A percentile compares a stretch with the other conserved stretches of the same genome.
phyloP scores from a whole-genome alignment of 257 asterid genomes.

The Penstemon eatonii region DNA sequence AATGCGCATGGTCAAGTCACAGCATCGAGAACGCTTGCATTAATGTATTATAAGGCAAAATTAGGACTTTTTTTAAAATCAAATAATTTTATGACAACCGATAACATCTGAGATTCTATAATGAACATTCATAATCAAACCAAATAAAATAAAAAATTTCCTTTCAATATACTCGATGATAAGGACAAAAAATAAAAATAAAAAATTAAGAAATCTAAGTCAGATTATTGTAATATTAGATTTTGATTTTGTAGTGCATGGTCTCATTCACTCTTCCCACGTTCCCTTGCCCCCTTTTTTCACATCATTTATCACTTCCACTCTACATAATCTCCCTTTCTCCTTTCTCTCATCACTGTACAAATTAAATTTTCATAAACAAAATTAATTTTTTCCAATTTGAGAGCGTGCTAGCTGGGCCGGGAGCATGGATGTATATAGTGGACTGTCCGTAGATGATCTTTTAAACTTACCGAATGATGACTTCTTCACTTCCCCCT shows the following conservation, averaged over 20 bases:
- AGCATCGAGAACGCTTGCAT: too few relatives aligned
- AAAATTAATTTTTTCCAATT: too few relatives aligned
- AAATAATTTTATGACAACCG: too few relatives aligned
- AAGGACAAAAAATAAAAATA: background rate
- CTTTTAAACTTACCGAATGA: slow-evolving; percentile 61
- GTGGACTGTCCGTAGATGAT: slow-evolving; percentile 57
- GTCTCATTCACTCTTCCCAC: slow-evolving; percentile 45
- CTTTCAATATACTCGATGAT: too few relatives aligned
- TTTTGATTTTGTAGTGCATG: slow-evolving; percentile 33
- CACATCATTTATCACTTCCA: slow-evolving; percentile 45
- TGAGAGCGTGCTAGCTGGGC: background rate
- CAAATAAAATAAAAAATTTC: too few relatives aligned
- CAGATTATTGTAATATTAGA: background rate
- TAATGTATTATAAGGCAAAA: too few relatives aligned
- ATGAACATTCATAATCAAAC: too few relatives aligned
- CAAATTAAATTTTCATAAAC: background rate
- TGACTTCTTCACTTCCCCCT: slow-evolving; percentile 42
- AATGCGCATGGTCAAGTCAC: too few relatives aligned
- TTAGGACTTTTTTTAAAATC: too few relatives aligned
- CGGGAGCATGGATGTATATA: slow-evolving; percentile 54
- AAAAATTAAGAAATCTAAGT: background rate
- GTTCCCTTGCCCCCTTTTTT: slow-evolving; percentile 51
- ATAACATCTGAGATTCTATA: too few relatives aligned
- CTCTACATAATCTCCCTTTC: slow-evolving; percentile 31
- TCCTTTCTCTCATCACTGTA: slow-evolving; percentile 21